These are phyloP conservation scores for Didymellaceae sp. DNA, from an alignment of 2,329 filamentous ascomycete genomes.

Conservation along the genomic window DNA sequence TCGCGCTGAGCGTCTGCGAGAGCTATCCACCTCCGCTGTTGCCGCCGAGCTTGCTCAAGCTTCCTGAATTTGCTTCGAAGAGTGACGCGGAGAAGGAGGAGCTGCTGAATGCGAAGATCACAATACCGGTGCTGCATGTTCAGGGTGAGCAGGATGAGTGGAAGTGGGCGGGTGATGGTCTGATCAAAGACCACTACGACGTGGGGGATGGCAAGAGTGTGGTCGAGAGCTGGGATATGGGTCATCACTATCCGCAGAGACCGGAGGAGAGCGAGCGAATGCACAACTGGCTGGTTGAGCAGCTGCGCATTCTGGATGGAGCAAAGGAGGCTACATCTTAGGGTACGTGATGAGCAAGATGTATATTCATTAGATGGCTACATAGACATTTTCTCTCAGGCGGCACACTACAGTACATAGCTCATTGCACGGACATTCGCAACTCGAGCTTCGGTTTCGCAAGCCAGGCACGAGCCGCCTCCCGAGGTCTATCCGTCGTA, in stretches of 20 bases:
- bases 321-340: background rate
- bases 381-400: too few species aligned
- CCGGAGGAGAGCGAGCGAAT: conserved; percentile 42
- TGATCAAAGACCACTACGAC: conserved; percentile 41
- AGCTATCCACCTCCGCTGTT: conserved; percentile 41
- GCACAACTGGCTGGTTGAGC: conserved; percentile 33
- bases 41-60: conserved; percentile 18
- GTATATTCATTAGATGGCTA: too few species aligned
- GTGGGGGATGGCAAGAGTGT: conserved; percentile 31
- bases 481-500: conserved; percentile 1
- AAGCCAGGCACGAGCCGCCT: too few species aligned
- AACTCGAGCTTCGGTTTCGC: too few species aligned
- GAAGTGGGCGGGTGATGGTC: conserved; percentile 38
- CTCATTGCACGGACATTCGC: too few species aligned
- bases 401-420: too few species aligned
- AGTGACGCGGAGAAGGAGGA: conserved; percentile 16
- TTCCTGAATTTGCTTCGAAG: conserved; percentile 5
- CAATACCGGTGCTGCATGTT: conserved; percentile 42
- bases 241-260: conserved; percentile 46
- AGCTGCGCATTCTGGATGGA: conserved; percentile 5
- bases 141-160: conserved; percentile 45
- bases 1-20: conserved; percentile 35
- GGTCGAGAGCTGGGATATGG: conserved; percentile 39
- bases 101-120: conserved; percentile 28
- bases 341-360: too few species aligned